These are phyloP conservation scores for Tricholoma saponaceum DNA, from an alignment of 768 basidiomycete species.

Conservation along the genomic window DNA sequence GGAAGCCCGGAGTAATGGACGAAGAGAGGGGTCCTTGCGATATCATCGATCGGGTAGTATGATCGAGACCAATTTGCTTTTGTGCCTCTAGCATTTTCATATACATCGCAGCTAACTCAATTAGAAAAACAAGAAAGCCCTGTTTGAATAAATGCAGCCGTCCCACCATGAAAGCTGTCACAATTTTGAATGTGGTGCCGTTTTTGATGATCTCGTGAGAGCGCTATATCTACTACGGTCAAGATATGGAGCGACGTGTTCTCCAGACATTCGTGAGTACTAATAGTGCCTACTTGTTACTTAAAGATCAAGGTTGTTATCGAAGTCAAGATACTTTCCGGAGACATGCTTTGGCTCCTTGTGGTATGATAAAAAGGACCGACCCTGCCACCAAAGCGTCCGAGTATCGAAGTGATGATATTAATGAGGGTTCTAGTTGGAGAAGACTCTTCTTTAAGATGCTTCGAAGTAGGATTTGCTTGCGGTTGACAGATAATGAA, in stretches of 20 bases:
- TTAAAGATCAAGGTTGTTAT: slow-evolving; percentile 28
- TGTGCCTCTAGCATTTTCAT: background rate
- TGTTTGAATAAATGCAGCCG: background rate
- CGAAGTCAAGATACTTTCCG: slow-evolving; percentile 12
- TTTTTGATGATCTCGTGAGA: slow-evolving; percentile 14
- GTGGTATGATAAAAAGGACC: slow-evolving; percentile 19
- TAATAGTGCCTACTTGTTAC: slow-evolving; percentile 17
- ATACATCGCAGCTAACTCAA: background rate
- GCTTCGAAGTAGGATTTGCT: slow-evolving; percentile 18
- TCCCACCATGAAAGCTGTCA: slow-evolving; percentile 1
- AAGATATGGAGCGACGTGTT: slow-evolving; percentile 8
- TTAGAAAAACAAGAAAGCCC: background rate
- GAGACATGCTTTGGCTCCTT: slow-evolving; percentile 13
- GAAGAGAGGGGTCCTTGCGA: background rate
- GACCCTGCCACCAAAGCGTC: slow-evolving; percentile 13
- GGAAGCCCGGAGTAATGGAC: background rate
- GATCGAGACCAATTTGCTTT: background rate
- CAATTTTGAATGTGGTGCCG: background rate
- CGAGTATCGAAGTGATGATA: background rate
- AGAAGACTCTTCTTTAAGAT: background rate
- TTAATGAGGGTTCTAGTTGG: background rate
- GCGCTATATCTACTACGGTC: slow-evolving; percentile 6
- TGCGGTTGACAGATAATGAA: slow-evolving; percentile 17
- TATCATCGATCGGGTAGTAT: background rate
- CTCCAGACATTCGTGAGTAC: slow-evolving; percentile 6